phyloP scores from a whole-genome alignment of 140 eudicot species.

The Senecio squalidus region DNA sequence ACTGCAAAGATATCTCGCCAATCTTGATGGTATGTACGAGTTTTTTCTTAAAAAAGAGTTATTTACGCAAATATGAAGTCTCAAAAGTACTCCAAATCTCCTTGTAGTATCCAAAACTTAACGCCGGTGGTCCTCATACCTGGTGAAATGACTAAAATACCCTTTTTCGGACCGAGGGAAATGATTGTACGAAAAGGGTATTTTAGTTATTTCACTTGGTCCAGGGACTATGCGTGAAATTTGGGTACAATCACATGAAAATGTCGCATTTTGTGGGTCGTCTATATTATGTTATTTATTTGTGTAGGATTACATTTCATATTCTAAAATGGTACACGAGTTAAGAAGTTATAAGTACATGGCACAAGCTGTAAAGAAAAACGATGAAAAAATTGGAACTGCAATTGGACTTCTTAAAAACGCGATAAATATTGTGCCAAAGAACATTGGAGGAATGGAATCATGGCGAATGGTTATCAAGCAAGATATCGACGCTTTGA shows the following conservation, averaged over 20 bases:
- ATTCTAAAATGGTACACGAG: slow-evolving; percentile 47
- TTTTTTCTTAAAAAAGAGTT: background rate
- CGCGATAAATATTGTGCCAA: slow-evolving; percentile 30
- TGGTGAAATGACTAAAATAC: too few relatives aligned
- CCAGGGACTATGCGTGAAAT: too few relatives aligned
- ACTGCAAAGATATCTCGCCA: slow-evolving; percentile 56
- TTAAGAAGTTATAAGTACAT: slow-evolving; percentile 42
- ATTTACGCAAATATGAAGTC: too few relatives aligned
- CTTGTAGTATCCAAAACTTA: too few relatives aligned
- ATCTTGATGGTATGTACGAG: slow-evolving; percentile 38
- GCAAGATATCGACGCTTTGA: slow-evolving; percentile 37
- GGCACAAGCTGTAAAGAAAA: slow-evolving; percentile 41
- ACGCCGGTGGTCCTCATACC: too few relatives aligned
- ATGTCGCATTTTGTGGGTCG: background rate
- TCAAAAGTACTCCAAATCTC: too few relatives aligned
- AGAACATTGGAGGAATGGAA: slow-evolving; percentile 36
- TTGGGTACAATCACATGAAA: too few relatives aligned
- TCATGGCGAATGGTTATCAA: slow-evolving; percentile 45
- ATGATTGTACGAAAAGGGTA: too few relatives aligned
- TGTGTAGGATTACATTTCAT: slow-evolving; percentile 54
- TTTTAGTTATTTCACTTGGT: too few relatives aligned
- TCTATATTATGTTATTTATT: background rate
- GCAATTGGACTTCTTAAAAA: slow-evolving; percentile 51
- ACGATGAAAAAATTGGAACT: slow-evolving; percentile 42
- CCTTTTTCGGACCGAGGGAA: too few relatives aligned